Evolutionary conservation across 352 stramenopile species (phyloP), one percentile per base, ranked within the genome.

Genomic region (Phytophthora rubi): DNA sequence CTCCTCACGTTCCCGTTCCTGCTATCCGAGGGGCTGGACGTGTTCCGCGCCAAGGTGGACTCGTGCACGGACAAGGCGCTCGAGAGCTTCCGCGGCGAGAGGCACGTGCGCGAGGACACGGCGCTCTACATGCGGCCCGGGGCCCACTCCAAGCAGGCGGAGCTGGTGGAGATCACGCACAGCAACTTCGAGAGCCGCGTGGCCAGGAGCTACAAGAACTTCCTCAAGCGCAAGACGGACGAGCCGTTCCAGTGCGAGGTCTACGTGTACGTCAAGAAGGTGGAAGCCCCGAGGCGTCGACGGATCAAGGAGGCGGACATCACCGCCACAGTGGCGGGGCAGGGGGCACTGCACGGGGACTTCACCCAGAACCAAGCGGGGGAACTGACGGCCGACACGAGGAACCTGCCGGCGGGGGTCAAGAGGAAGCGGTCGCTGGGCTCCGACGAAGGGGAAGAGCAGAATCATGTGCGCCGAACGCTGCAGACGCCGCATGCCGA

Each of bases 41-140:
- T 91, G 18, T 90, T 94, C 62, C 75, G 80, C 30, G 82, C 81
- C 49, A 93, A 92, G 63, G 76, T 82, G 23, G 90, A 93, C 64
- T 76, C 67, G 56, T 81, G 76, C 35, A 89, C 82, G 42, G 58
- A 75, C 44, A 81, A 83, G 26, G 80, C 88, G 62, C 69, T 92
- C n/a, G 73, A 82, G 62, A 75, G 52, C 30, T 71, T 76, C 57
- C 61, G 59, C 4, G 70, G 71, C 18, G 81, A 90, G 32, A 61
- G 54, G n/a, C 77, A 89, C 51, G 74, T 93, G 55, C 81, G 83
- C 32, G 81, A 88, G 39, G 85, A 94, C 59, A 35, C 42, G 21
- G 82, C 83, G 15, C 76, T 94, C n/a, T 94, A 94, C 77, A 93
- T 94, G 68, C 79, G 79, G 3, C 87, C 87, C 6, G 82, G 82